phyloP scores from a whole-genome alignment of 495 filamentous ascomycete species.

The Penicillium simplicissimum region DNA sequence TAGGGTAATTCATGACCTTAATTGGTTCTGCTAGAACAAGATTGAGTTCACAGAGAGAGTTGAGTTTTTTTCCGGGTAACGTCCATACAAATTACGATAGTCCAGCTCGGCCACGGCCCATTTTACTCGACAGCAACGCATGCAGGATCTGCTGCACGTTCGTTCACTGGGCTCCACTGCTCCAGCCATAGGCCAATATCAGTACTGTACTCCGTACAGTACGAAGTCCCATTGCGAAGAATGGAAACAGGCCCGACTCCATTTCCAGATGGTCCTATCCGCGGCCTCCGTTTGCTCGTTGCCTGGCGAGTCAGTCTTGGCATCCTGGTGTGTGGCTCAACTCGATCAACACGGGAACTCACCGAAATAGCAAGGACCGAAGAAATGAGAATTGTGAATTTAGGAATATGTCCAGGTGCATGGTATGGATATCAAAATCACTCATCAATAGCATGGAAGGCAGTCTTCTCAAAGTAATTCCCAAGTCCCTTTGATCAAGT shows the following conservation, averaged over 20 bases:
- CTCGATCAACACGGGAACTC: not conserved
- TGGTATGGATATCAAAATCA: not conserved
- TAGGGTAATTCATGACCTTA: not conserved
- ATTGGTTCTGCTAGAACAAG: too few relatives aligned
- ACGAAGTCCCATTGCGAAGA: not conserved
- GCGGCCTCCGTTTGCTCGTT: slow-evolving; percentile 25
- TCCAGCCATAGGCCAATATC: not conserved
- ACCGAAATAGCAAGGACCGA: not conserved
- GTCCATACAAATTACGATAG: slow-evolving; percentile 6
- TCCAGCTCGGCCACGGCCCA: not conserved
- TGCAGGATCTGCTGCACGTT: slow-evolving; percentile 9
- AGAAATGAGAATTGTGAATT: not conserved
- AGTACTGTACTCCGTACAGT: too few relatives aligned
- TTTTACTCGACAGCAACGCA: not conserved
- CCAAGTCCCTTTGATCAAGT: too few relatives aligned
- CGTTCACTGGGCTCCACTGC: not conserved
- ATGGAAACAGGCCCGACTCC: slow-evolving; percentile 2
- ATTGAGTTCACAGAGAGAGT: too few relatives aligned
- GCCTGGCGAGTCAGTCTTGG: slow-evolving; percentile 27
- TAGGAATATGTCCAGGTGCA: too few relatives aligned
- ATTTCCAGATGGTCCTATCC: slow-evolving; percentile 24
- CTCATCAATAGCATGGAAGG: not conserved
- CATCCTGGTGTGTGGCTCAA: slow-evolving; percentile 9
- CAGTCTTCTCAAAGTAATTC: too few relatives aligned
- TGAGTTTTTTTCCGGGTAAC: too few relatives aligned